Percentiles rank a stretch among this genome's conserved stretches.
phyloP scores from a whole-genome alignment of 139 green algal species.

The Closterium sp. region DNA sequence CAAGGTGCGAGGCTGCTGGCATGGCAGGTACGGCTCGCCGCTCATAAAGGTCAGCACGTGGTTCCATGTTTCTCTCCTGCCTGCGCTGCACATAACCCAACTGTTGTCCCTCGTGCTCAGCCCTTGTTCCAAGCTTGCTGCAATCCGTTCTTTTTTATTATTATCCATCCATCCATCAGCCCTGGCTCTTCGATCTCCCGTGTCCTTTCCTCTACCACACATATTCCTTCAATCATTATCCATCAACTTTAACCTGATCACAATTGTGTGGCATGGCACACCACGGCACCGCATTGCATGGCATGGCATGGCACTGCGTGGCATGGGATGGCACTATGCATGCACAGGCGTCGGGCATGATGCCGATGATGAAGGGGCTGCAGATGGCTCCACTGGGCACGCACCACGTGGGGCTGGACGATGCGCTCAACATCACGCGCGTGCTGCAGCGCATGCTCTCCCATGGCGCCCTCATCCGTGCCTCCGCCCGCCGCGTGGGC shows the following conservation, averaged over 20 bases:
- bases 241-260: no score
- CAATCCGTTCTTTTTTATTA: no score
- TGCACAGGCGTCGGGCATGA: constrained; percentile 32
- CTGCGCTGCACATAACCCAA: no score
- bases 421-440: constrained; percentile 38
- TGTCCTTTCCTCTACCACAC: no score
- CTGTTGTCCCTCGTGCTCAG: no score
- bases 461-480: constrained; percentile 19
- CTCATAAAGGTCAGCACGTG: no score
- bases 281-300: neutral
- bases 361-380: constrained; percentile 29
- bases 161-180: no score
- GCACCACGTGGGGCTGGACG: constrained; percentile 43
- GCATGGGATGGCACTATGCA: neutral
- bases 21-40: no score
- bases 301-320: neutral
- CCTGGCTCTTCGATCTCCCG: no score
- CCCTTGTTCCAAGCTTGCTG: no score
- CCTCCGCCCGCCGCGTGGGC: neutral
- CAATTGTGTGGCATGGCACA: neutral
- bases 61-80: no score
- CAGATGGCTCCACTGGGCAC: constrained; percentile 25
- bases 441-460: constrained; percentile 36
- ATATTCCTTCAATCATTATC: no score
- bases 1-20: constrained; percentile 23